Base-by-base conservation (phyloP, 2,329 filamentous ascomycete genomes). In the Apiospora saccharicola region DNA sequence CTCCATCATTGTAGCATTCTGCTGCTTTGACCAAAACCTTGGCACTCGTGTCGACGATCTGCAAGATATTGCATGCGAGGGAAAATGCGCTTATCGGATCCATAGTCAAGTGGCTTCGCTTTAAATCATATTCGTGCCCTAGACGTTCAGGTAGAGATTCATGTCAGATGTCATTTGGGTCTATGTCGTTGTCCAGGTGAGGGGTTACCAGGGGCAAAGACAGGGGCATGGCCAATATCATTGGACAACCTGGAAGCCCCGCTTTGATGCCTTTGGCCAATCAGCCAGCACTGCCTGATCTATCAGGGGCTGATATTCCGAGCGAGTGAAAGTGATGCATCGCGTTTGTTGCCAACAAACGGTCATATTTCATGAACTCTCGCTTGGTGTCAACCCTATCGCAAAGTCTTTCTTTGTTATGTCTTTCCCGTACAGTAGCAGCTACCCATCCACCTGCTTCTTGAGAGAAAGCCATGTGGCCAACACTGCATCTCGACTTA, bases 51-150 rank as follows among this genome's bases (percentile, higher is more conserved):
- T 71, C 70, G 6, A 68, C 30, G 10, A 71, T 49, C 34, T 71
- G 70, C 16, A 71, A 12, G 30, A 71, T 64, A 13, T 71, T 68
- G n/a, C 61, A 68, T 13, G 70, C 61, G n/a, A 71, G 70, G n/a
- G 70, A 37, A 8, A 71, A 64, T 12, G 70, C 57, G 22, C 70
- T 53, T 24, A 71, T 13, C 1, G 70, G 70, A 1, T 71, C 70
- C 70, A 71, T 67, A 12, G 30, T 37, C 16, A 6, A n/a, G 16
- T 51, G 10, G 10, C 12, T 10, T 51, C 47, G n/a, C n/a, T n/a
- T n/a, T n/a, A n/a, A n/a, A n/a, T n/a, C n/a, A n/a, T n/a, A n/a
- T n/a, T n/a, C n/a, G n/a, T 24, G 16, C 8, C 47, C 47, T 49
- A 22, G 47, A 2, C n/a, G 12, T 26, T 24, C 8, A 6, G 10